Percentiles rank a stretch among this genome's conserved stretches.
Evolutionary conservation across 164 flowering plant species (phyloP).

Genomic region (Sextonia rubra): DNA sequence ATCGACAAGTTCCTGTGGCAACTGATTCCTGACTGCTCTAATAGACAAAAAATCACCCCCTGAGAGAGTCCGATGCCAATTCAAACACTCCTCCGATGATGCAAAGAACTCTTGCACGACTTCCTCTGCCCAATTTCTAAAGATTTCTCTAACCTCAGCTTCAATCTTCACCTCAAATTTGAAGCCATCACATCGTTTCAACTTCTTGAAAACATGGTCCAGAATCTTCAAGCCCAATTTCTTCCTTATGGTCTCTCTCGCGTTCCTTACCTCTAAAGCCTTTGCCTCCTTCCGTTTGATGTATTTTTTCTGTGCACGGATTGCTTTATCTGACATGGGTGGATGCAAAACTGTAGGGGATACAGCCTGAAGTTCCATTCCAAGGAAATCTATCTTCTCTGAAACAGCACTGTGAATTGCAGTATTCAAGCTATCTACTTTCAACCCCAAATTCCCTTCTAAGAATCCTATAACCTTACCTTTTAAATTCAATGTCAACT

Average conservation of each 20-base stretch:
- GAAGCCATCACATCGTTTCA: slow-evolving; percentile 53
- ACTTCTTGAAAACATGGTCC: slow-evolving; percentile 67
- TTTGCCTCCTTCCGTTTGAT: slow-evolving; percentile 71
- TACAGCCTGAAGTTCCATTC: slow-evolving; percentile 91
- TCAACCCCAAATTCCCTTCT: slow-evolving; percentile 55
- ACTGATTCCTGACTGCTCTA: slow-evolving; percentile 61
- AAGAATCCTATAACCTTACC: slow-evolving; percentile 39
- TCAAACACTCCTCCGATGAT: slow-evolving; percentile 60
- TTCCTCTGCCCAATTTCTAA: slow-evolving; percentile 75
- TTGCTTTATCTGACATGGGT: slow-evolving; percentile 75
- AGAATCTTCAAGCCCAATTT: slow-evolving; percentile 72
- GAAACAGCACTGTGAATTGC: slow-evolving; percentile 76
- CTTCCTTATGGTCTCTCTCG: slow-evolving; percentile 73
- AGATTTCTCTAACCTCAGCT: slow-evolving; percentile 57
- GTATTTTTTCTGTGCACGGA: slow-evolving; percentile 80
- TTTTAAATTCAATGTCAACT: slow-evolving; percentile 55
- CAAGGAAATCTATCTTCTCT: slow-evolving; percentile 76
- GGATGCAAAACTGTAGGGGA: slow-evolving; percentile 75
- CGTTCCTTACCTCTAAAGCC: slow-evolving; percentile 60
- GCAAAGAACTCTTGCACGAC: slow-evolving; percentile 56
- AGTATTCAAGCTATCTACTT: slow-evolving; percentile 55
- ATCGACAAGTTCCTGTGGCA: slow-evolving; percentile 75
- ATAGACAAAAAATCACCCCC: slow-evolving; percentile 74
- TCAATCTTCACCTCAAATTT: slow-evolving; percentile 63
- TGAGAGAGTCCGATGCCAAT: slow-evolving; percentile 60